These are phyloP conservation scores for Tolypocladium album DNA, from an alignment of 2,329 filamentous ascomycete genomes.

Conservation along the genomic window DNA sequence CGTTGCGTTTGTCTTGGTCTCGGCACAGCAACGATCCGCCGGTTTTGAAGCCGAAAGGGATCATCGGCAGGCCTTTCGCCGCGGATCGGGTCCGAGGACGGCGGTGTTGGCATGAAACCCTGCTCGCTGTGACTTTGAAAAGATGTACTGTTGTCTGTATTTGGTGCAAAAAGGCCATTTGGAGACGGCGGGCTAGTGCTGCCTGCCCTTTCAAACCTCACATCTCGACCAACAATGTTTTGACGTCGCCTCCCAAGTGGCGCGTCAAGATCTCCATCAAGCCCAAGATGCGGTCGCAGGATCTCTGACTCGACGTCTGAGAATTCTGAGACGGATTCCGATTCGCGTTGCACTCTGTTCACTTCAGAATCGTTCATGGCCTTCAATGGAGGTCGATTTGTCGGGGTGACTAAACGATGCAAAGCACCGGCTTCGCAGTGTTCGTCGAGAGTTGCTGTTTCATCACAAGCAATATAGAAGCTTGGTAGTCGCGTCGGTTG, in stretches of 20 bases:
- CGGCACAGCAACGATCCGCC: background rate
- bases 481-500: constrained; percentile 9
- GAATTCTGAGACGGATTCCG: constrained; percentile 5
- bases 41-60: background rate
- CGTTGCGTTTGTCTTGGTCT: background rate
- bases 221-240: background rate
- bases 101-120: background rate
- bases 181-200: background rate
- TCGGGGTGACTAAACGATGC: background rate
- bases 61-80: background rate
- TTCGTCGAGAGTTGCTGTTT: constrained; percentile 16
- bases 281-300: background rate
- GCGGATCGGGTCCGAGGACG: background rate
- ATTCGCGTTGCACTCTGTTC: constrained; percentile 8
- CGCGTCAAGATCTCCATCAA: background rate
- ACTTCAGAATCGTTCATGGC: constrained; percentile 6
- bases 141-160: background rate
- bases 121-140: background rate
- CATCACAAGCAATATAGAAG: constrained; percentile 23
- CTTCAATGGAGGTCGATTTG: constrained; percentile 7
- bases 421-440: background rate
- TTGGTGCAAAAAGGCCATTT: background rate
- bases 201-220: background rate
- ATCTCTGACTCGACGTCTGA: background rate
- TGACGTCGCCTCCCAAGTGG: background rate